A percentile compares a stretch with the other conserved stretches of the same genome.
These are phyloP conservation scores for Phytophthora crassamura DNA, from an alignment of 352 stramenopile genomes.

Conservation along the genomic window DNA sequence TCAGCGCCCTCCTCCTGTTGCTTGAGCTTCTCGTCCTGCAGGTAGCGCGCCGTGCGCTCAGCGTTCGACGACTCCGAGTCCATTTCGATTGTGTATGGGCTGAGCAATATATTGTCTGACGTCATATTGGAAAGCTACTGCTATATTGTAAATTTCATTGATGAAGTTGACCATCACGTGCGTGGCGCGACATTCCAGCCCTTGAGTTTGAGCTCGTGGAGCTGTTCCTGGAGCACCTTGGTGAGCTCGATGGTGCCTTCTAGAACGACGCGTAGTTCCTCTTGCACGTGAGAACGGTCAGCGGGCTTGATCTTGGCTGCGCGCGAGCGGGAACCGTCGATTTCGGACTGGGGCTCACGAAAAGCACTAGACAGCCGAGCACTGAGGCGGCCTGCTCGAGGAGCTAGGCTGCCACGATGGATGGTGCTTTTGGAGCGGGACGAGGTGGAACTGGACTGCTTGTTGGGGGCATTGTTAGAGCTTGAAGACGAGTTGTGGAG, in stretches of 20 bases:
- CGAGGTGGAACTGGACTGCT: not conserved
- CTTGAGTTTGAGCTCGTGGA: constrained; percentile 84
- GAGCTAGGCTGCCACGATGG: constrained; percentile 9
- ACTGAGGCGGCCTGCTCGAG: constrained; percentile 13
- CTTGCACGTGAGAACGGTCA: constrained; percentile 67
- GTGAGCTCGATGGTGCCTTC: constrained; percentile 72
- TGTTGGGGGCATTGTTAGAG: constrained; percentile 1
- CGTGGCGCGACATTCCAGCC: constrained; percentile 68
- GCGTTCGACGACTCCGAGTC: constrained; percentile 42
- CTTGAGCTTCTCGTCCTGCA: constrained; percentile 55
- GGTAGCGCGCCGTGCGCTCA: constrained; percentile 68
- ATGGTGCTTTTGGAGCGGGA: constrained; percentile 3
- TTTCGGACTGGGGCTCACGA: constrained; percentile 18
- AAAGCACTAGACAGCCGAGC: constrained; percentile 9
- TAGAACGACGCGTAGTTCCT: constrained; percentile 73
- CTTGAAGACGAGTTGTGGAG: constrained; percentile 9
- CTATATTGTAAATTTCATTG: not conserved
- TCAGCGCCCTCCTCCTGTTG: constrained; percentile 38
- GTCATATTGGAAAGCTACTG: too few species aligned
- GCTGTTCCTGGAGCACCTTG: constrained; percentile 75
- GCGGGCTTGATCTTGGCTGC: constrained; percentile 37
- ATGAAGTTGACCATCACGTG: constrained; percentile 14
- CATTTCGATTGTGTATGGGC: constrained; percentile 6
- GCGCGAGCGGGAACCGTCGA: constrained; percentile 16
- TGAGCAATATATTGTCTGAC: too few species aligned